A percentile compares a stretch with the other conserved stretches of the same genome.
Evolutionary conservation across 108 stramenopile genomes (phyloP).

Genomic region (Cylindrotheca closterium): DNA sequence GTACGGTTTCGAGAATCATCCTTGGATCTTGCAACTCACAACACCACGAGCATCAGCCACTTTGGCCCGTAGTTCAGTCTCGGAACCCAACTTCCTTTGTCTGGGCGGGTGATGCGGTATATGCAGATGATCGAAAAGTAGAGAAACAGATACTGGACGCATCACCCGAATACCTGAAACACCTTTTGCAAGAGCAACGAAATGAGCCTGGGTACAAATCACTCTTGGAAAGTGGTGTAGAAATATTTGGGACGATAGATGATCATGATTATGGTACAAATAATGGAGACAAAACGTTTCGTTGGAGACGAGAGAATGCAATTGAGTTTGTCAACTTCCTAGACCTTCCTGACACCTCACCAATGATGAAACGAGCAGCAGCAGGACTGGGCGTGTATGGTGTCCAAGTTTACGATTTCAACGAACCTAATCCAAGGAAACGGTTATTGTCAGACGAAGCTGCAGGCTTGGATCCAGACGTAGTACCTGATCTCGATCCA

Average conservation of each 20-base stretch:
- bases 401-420: constrained; percentile 82
- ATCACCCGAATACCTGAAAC: constrained; percentile 32
- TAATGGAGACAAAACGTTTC: constrained; percentile 73
- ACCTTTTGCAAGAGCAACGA: constrained; percentile 51
- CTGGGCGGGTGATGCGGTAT: constrained; percentile 87
- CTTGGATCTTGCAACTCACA: constrained; percentile 83
- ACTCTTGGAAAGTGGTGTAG: constrained; percentile 37
- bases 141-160: constrained; percentile 12
- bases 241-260: constrained; percentile 78
- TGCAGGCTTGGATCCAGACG: constrained; percentile 76
- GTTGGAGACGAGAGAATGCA: constrained; percentile 35
- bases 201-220: constrained; percentile 48
- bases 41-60: constrained; percentile 52
- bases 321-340: constrained; percentile 71
- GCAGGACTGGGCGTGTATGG: constrained; percentile 73
- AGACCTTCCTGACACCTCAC: constrained; percentile 27
- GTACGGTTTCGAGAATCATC: constrained; percentile 36
- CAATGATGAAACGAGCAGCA: constrained; percentile 51
- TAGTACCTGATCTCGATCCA: constrained; percentile 13
- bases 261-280: constrained; percentile 86
- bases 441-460: constrained; percentile 54
- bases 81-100: constrained; percentile 73
- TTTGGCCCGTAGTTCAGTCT: constrained; percentile 64
- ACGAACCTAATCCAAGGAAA: constrained; percentile 1
- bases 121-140: constrained; percentile 57